These are phyloP conservation scores for Claviceps pusilla DNA, from an alignment of 2,329 filamentous ascomycete species.

Conservation along the genomic window DNA sequence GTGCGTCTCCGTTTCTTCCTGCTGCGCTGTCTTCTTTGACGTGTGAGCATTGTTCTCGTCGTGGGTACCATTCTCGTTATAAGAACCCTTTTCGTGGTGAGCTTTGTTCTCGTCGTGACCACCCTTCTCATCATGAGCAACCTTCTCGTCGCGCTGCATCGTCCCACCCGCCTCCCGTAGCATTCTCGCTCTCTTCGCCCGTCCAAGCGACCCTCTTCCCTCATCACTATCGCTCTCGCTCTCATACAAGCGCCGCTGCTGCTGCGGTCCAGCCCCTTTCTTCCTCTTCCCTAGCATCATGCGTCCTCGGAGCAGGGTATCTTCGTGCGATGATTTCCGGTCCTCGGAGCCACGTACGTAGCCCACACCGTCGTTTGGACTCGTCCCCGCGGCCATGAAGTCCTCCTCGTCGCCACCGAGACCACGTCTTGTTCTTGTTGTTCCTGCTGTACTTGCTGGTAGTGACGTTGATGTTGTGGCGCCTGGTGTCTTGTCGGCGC, in stretches of 20 bases:
- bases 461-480: neutral
- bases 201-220: constrained; percentile 23
- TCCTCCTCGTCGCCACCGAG: constrained; percentile 1
- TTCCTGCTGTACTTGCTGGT: neutral
- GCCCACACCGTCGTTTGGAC: constrained; percentile 26
- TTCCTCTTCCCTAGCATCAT: constrained; percentile 10
- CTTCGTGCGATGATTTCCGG: constrained; percentile 8
- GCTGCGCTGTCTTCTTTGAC: neutral
- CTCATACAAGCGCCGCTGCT: constrained; percentile 8
- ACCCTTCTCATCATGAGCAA: too few relatives aligned
- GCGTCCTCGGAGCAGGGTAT: neutral
- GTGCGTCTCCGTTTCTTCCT: neutral
- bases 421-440: constrained; percentile 7
- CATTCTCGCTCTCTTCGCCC: constrained; percentile 8
- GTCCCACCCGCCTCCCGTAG: neutral
- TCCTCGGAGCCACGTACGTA: constrained; percentile 21
- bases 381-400: neutral
- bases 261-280: constrained; percentile 1
- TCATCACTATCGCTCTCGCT: constrained; percentile 23
- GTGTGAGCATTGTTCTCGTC: too few relatives aligned
- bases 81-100: neutral
- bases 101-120: too few relatives aligned
- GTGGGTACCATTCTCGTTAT: too few relatives aligned
- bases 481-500: too few relatives aligned
- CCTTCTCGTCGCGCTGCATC: neutral